phyloP scores from a whole-genome alignment of 805 yeast genomes.

The Wickerhamomyces xylosicus region DNA sequence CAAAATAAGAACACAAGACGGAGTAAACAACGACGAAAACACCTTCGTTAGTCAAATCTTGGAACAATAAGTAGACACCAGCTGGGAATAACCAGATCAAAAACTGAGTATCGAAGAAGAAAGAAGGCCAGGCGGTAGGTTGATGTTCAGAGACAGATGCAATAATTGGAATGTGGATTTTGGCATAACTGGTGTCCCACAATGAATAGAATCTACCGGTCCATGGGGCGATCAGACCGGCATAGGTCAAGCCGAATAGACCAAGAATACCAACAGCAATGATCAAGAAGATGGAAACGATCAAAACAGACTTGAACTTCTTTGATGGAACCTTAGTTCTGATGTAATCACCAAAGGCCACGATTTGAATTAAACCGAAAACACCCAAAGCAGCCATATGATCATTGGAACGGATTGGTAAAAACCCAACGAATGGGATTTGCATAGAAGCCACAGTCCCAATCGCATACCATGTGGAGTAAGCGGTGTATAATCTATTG shows the following conservation, averaged over 20 bases:
- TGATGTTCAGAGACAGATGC: constrained; percentile 99
- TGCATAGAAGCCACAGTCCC: constrained; percentile 99
- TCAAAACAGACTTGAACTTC: constrained; percentile 62
- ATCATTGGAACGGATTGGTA: constrained; percentile 94
- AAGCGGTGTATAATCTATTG: constrained; percentile 75
- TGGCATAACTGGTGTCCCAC: constrained; percentile 98
- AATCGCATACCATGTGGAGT: constrained; percentile 92
- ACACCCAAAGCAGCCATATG: constrained; percentile 98
- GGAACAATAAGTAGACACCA: constrained; percentile 85
- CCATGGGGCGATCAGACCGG: constrained; percentile 98
- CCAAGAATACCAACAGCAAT: constrained; percentile 58
- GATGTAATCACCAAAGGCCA: constrained; percentile 75
- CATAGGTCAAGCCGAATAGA: constrained; percentile 69
- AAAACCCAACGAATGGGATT: constrained; percentile 95
- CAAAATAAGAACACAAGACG: constrained; percentile 92
- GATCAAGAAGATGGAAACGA: constrained; percentile 47
- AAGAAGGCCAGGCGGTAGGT: constrained; percentile 99
- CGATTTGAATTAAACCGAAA: constrained; percentile 88
- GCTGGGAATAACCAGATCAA: constrained; percentile 98
- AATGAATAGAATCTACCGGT: constrained; percentile 97
- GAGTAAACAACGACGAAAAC: constrained; percentile 86
- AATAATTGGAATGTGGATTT: constrained; percentile 95
- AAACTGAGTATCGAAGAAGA: constrained; percentile 87
- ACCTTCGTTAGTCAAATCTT: constrained; percentile 84
- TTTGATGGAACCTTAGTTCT: constrained; percentile 60